Percentiles rank a stretch among this genome's conserved stretches.
These are phyloP conservation scores for Podochytrium sp. DNA, from an alignment of 192 early-diverging fungal species.

Conservation along the genomic window DNA sequence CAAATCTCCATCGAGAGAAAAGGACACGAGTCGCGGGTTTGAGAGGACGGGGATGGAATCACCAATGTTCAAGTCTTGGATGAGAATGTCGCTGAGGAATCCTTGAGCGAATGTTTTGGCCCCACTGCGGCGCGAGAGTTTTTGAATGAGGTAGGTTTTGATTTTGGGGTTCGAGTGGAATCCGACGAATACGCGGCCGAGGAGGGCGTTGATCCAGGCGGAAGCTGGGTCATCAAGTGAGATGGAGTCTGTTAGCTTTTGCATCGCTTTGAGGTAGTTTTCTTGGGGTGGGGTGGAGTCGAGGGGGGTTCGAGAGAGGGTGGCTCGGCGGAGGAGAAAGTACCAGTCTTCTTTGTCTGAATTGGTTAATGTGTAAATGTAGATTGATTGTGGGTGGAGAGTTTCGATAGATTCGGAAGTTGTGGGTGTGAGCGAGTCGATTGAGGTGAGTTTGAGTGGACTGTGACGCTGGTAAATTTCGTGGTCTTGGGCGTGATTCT, in stretches of 20 bases:
- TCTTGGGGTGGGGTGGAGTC: background rate
- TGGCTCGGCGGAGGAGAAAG: conserved; percentile 77
- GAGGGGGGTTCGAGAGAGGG: conserved; percentile 5
- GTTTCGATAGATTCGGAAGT: conserved; percentile 49
- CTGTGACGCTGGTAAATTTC: conserved; percentile 48
- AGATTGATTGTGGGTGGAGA: conserved; percentile 2
- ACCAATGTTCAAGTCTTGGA: conserved; percentile 77
- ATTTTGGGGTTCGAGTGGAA: conserved; percentile 47
- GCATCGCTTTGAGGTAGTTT: conserved; percentile 41
- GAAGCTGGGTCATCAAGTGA: conserved; percentile 43
- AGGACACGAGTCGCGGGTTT: conserved; percentile 70
- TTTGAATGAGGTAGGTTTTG: conserved; percentile 44
- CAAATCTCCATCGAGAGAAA: conserved; percentile 76
- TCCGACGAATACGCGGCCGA: conserved; percentile 81
- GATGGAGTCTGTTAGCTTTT: conserved; percentile 44
- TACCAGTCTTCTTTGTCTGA: conserved; percentile 91
- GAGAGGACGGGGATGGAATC: conserved; percentile 79
- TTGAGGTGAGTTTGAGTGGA: conserved; percentile 35
- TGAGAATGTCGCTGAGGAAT: conserved; percentile 65
- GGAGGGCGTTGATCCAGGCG: conserved; percentile 86
- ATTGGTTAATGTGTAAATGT: conserved; percentile 41
- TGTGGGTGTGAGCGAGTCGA: conserved; percentile 38
- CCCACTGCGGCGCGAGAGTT: conserved; percentile 27
- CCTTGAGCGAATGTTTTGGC: conserved; percentile 19
- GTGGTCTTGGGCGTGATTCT: conserved; percentile 27